Percentiles rank a stretch among this genome's conserved stretches.
Conservation (phyloP, 371 early-diverging fungal genomes). For the Saksenaea oblongispora region DNA sequence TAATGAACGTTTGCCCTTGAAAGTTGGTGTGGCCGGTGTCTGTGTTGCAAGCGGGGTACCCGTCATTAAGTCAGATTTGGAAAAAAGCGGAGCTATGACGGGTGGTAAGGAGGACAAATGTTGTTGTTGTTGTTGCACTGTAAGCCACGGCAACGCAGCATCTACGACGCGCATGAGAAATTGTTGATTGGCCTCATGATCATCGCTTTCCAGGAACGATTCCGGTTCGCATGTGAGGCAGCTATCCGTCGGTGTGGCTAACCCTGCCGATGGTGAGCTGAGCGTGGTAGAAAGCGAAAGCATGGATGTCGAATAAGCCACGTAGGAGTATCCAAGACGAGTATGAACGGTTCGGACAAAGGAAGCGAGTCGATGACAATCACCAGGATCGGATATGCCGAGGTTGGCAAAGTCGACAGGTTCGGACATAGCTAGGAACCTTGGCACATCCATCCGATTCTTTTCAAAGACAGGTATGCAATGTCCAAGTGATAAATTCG, state of each 20-base stretch:
- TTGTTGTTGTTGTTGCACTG: not conserved
- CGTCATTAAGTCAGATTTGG: not conserved
- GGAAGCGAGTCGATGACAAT: conserved; percentile 23
- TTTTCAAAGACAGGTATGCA: conserved; percentile 35
- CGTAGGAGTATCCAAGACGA: conserved; percentile 20
- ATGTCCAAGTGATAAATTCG: conserved; percentile 26
- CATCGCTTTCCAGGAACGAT: conserved; percentile 1
- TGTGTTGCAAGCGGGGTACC: not conserved
- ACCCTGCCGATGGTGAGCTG: not conserved
- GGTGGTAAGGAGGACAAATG: not conserved
- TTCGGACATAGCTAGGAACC: conserved; percentile 25
- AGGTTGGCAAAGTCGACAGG: conserved; percentile 26
- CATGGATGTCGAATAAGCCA: not conserved
- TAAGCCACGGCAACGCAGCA: conserved; percentile 21
- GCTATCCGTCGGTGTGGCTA: not conserved
- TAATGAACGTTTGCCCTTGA: not conserved
- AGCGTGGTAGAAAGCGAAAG: not conserved
- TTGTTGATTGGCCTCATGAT: conserved; percentile 14
- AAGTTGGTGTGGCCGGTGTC: not conserved
- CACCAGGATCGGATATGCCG: conserved; percentile 29
- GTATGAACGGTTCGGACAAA: conserved; percentile 26
- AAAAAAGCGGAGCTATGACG: not conserved
- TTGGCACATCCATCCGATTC: conserved; percentile 20
- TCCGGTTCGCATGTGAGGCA: not conserved
- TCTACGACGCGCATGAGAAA: conserved; percentile 27